Conservation (phyloP, 2,329 filamentous ascomycete genomes). For the Fusarium metavorans region DNA sequence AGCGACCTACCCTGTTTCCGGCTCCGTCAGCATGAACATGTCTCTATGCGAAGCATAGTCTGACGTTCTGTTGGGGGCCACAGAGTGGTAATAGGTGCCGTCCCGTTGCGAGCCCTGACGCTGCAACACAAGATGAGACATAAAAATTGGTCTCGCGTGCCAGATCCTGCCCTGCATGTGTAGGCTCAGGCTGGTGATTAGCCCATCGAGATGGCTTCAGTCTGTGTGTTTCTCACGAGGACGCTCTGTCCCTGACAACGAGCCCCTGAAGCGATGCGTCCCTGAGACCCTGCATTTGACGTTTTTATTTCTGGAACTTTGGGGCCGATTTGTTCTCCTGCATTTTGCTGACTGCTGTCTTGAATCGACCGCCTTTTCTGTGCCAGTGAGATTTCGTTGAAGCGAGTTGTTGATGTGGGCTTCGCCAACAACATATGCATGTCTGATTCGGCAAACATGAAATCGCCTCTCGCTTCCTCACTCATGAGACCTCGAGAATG, state of each 20-base stretch:
- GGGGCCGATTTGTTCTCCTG: neutral
- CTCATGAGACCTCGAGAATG: neutral
- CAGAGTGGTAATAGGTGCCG: neutral
- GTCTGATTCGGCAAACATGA: neutral
- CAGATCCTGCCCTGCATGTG: slow-evolving; percentile 31
- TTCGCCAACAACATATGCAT: neutral
- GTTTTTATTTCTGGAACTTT: slow-evolving; percentile 17
- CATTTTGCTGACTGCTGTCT: neutral
- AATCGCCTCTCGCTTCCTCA: neutral
- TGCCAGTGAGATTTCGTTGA: neutral
- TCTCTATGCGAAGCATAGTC: neutral
- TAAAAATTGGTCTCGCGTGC: slow-evolving; percentile 33
- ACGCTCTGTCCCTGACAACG: slow-evolving; percentile 19
- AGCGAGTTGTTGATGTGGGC: slow-evolving; percentile 5
- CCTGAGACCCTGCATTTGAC: slow-evolving; percentile 37
- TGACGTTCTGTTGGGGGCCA: neutral
- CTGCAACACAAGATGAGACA: slow-evolving; percentile 34
- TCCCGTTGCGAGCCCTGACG: neutral
- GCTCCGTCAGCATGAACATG: neutral
- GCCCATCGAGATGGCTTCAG: slow-evolving; percentile 7
- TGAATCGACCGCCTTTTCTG: neutral
- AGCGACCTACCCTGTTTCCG: neutral
- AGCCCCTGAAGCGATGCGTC: slow-evolving; percentile 5
- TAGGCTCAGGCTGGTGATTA: slow-evolving; percentile 29
- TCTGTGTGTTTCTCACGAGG: slow-evolving; percentile 25